Evolutionary conservation across 176 grass and related monocot genomes (phyloP), one percentile per base, ranked within the genome.

Genomic region (Chloris gayana): DNA sequence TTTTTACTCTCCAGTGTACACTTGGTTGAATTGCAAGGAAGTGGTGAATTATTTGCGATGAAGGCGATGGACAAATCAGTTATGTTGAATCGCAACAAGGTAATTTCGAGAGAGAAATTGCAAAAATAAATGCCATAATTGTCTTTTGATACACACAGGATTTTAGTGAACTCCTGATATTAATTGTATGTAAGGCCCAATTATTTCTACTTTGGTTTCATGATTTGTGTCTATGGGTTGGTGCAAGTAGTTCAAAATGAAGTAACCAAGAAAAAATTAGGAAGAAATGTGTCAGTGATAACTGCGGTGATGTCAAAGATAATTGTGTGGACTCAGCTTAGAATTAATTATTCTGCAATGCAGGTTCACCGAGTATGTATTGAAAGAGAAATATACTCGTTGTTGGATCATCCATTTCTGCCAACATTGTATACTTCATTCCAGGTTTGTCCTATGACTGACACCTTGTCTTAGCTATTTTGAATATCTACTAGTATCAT

Each of bases 11-110:
- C 32, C 57, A 98, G 92, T 64, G 95, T 98, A 71, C 92, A 94
- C 56, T 91, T 98, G 74, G 95, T 98, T 77, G 92, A 98, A 80
- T 85, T 98, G 81, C 22, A 87, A 27, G 86, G 89, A 29, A 94
- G 88, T 58, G 88, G 92, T 53, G 85, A 89, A 86, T 87, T 91
- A 51, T 98, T 91, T 89, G 95, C 95, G 60, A 94, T 98, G 95
- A 98, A 98, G 80, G 81, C 88, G 70, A 98, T 98, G 95, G 90
- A 98, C 82, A 94, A 98, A 89, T 93, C 29, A 42, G 37, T 81
- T 51, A 98, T 98, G 90, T 86, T 98, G 86, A 94, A 94, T 31
- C 95, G 95, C 49, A 98, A 94, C 80, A 98, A 98, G 95, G 92
- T 98, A 68, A 80, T 31, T 71, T 61, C 74, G 33, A 64, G 30